Evolutionary conservation across 306 rosid genomes (phyloP), one percentile per base, ranked within the genome.

Genomic region (Prunus dulcis): DNA sequence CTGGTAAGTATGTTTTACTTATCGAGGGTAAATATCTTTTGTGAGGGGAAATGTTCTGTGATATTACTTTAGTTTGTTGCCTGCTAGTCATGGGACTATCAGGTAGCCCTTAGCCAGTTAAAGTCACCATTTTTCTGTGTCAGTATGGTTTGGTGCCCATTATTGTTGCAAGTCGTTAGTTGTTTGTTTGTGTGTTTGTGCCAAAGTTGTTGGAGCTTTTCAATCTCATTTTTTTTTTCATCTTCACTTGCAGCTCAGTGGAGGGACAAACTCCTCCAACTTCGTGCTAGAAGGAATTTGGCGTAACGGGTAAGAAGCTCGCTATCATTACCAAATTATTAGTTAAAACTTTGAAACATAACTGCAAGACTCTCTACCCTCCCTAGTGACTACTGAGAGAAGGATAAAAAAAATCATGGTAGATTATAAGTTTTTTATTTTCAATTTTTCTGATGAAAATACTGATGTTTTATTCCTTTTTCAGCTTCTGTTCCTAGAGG

Each of bases 191-290:
- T n/a, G 75, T 12, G 23, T 56, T 57, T 57, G 23, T 71, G 23
- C 15, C 64, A 2, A 32, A 9, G 25, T 6, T 32, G 38, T 64
- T 45, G 5, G 66, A 47, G 25, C n/a, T 1, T 50, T 27, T 43
- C 9, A 41, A 27, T 76, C 19, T 57, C 8, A 60, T 28, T 32
- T 19, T 20, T 28, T 28, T 28, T 47, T 63, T 67, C 51, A 17
- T 67, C 49, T 28, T 41, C 20, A 28, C 30, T 68, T 67, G 55
- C 89, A 88, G 91, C 91, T 55, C 85, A 85, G 58, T 88, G 91
- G 91, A 86, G 91, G 74, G 91, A 88, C 85, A 88, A 85, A 57
- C 89, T 88, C 55, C 87, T 80, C 69, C 86, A 83, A 49, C 86
- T 86, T 46, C 82, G 91, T 65, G 81, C 91, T 6, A 83, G 77